Percentiles rank a stretch among this genome's conserved stretches.
phyloP scores from a whole-genome alignment of 352 stramenopile genomes.

The Elongisporangium prolatum region DNA sequence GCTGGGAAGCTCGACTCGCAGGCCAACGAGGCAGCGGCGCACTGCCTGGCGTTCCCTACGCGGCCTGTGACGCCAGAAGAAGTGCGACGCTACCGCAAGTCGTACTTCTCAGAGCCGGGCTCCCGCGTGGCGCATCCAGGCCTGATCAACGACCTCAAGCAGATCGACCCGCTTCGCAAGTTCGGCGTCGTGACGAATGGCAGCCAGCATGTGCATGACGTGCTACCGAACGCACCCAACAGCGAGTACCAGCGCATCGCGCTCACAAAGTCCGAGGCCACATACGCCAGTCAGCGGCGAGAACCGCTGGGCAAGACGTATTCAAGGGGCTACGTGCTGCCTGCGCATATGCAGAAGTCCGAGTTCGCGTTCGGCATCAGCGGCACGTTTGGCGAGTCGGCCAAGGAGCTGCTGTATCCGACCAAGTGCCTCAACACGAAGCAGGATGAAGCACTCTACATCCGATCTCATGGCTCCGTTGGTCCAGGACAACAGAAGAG shows the following conservation, averaged over 20 bases:
- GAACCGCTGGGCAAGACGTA: slow-evolving; percentile 75
- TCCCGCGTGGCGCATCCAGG: slow-evolving; percentile 70
- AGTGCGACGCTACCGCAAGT: slow-evolving; percentile 74
- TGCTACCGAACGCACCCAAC: slow-evolving; percentile 31
- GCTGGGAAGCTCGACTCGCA: slow-evolving; percentile 36
- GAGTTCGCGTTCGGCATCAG: slow-evolving; percentile 69
- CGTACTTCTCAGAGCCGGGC: slow-evolving; percentile 76
- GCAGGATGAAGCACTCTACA: slow-evolving; percentile 68
- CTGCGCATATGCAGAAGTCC: slow-evolving; percentile 37
- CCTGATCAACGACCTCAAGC: slow-evolving; percentile 75
- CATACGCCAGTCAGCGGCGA: slow-evolving; percentile 76
- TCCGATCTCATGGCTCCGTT: slow-evolving; percentile 68
- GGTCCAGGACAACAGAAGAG: slow-evolving; percentile 84
- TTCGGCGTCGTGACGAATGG: slow-evolving; percentile 61
- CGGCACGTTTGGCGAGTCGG: slow-evolving; percentile 68
- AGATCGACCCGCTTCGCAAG: slow-evolving; percentile 53
- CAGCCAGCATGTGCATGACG: slow-evolving; percentile 64
- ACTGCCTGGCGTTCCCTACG: slow-evolving; percentile 52
- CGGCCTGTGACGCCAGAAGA: slow-evolving; percentile 68
- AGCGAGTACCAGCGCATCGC: slow-evolving; percentile 69
- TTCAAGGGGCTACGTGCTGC: slow-evolving; percentile 61
- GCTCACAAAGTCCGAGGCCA: slow-evolving; percentile 62
- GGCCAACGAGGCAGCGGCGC: slow-evolving; percentile 34
- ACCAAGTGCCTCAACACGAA: slow-evolving; percentile 52
- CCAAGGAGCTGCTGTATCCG: slow-evolving; percentile 82